phyloP scores from a whole-genome alignment of 2,329 filamentous ascomycete genomes.

The Fusarium xylarioides region DNA sequence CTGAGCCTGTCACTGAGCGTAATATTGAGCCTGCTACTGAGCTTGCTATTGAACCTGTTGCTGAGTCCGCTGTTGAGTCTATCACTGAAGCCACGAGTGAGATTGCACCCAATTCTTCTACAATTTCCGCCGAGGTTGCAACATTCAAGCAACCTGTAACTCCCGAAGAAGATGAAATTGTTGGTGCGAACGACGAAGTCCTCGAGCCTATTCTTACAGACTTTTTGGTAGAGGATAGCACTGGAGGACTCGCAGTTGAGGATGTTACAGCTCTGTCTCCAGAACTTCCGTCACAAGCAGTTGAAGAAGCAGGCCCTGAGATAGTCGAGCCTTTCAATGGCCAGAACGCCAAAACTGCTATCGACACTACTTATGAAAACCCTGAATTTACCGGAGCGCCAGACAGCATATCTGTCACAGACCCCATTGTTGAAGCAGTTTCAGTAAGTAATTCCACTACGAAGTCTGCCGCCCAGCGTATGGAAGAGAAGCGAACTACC shows the following conservation, averaged over 20 bases:
- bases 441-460: not conserved
- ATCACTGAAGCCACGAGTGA: not conserved
- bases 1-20: too few species aligned
- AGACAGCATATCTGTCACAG: not conserved
- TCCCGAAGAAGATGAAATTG: not conserved
- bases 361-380: not conserved
- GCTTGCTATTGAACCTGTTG: not conserved
- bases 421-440: not conserved
- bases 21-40: not conserved
- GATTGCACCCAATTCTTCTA: not conserved
- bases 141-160: slow-evolving; percentile 2
- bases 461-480: not conserved
- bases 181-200: not conserved
- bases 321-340: not conserved
- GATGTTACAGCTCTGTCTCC: not conserved
- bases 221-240: not conserved
- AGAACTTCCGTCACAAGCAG: not conserved
- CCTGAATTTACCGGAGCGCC: not conserved
- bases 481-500: not conserved
- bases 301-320: slow-evolving; percentile 1
- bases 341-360: not conserved
- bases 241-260: not conserved
- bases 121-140: not conserved
- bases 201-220: not conserved
- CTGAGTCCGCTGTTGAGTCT: not conserved